phyloP scores from a whole-genome alignment of 23 red algal genomes.

The Agarophyton chilense region DNA sequence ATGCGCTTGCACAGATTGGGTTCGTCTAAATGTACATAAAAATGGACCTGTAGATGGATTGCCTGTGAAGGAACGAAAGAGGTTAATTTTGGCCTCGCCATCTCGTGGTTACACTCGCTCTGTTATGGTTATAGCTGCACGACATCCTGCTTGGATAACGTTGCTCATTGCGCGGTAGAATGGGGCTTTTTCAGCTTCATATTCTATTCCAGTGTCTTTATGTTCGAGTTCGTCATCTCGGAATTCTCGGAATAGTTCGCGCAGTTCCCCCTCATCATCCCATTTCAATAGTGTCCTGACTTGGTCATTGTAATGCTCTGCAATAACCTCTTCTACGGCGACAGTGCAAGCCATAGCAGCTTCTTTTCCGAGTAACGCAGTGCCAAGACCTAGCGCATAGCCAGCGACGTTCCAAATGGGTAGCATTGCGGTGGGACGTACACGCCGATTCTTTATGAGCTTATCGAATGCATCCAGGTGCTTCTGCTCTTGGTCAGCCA shows the following conservation, averaged over 20 bases:
- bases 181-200: conserved; percentile 83
- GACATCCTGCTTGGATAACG: conserved; percentile 86
- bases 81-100: background rate
- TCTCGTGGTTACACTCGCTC: conserved; percentile 73
- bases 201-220: conserved; percentile 90
- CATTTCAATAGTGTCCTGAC: conserved; percentile 78
- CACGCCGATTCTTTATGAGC: conserved; percentile 75
- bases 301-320: conserved; percentile 97
- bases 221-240: conserved; percentile 99
- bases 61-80: background rate
- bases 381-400: conserved; percentile 84
- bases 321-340: conserved; percentile 97
- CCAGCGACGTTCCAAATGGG: conserved; percentile 95
- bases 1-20: conserved; percentile 28
- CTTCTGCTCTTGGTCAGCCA: conserved; percentile 94
- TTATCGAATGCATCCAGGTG: conserved; percentile 85
- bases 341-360: conserved; percentile 99
- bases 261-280: conserved; percentile 73
- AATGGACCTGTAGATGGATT: background rate
- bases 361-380: conserved; percentile 89
- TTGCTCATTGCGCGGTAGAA: conserved; percentile 79
- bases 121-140: conserved; percentile 80
- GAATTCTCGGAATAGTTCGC: conserved; percentile 81
- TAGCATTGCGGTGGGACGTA: conserved; percentile 91
- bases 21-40: conserved; percentile 10